Evolutionary conservation across 768 basidiomycete species (phyloP).

Genomic region (Mycena polygramma): DNA sequence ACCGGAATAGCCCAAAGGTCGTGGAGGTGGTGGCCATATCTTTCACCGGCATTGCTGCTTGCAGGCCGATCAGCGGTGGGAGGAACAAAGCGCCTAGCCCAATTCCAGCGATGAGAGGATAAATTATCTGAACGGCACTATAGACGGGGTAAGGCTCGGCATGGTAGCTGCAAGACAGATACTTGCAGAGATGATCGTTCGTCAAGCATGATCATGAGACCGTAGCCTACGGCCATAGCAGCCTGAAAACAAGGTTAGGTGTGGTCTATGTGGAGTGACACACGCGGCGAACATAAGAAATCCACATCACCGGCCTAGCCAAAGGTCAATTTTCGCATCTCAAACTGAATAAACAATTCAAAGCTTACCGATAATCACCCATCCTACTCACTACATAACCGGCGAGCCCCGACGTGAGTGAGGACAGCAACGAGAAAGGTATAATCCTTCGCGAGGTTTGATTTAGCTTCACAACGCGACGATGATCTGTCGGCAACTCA

Average conservation of each 20-base stretch:
- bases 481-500: constrained; percentile 44
- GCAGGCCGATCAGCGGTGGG: constrained; percentile 79
- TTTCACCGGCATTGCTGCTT: constrained; percentile 88
- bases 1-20: constrained; percentile 79
- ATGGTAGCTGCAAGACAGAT: constrained; percentile 4
- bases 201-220: constrained; percentile 79
- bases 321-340: not conserved
- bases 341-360: not conserved
- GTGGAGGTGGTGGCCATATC: constrained; percentile 88
- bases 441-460: constrained; percentile 65
- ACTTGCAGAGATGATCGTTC: constrained; percentile 65
- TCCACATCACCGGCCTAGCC: constrained; percentile 65
- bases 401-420: constrained; percentile 65
- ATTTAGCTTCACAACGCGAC: not conserved
- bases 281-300: constrained; percentile 51
- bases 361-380: constrained; percentile 63
- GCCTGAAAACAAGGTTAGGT: constrained; percentile 33
- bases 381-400: constrained; percentile 67
- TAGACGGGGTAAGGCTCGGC: constrained; percentile 19
- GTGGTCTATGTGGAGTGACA: not conserved
- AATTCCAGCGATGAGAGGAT: constrained; percentile 71
- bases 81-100: constrained; percentile 80
- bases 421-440: constrained; percentile 73
- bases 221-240: constrained; percentile 73
- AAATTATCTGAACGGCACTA: constrained; percentile 73